Evolutionary conservation across 31 red algal genomes (phyloP).

Genomic region (Asparagopsis taxiformis): DNA sequence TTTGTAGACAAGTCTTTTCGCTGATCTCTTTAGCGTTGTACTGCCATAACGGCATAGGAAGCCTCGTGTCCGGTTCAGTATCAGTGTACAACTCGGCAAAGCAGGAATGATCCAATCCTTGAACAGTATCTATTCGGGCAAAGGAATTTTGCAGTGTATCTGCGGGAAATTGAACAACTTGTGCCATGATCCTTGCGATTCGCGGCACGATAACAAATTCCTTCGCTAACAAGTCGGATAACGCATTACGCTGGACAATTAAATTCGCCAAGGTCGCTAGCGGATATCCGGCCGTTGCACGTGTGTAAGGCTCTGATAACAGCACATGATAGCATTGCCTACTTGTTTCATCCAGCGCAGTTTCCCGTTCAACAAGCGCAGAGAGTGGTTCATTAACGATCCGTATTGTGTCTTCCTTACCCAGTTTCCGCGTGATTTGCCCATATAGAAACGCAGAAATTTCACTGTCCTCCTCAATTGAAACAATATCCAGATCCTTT

Average conservation of each 20-base stretch:
- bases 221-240: slow-evolving; percentile 10
- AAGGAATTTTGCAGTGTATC: slow-evolving; percentile 53
- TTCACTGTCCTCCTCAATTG: slow-evolving; percentile 55
- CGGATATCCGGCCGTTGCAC: slow-evolving; percentile 47
- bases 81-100: slow-evolving; percentile 29
- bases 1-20: slow-evolving; percentile 15
- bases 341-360: not conserved
- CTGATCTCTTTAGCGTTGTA: slow-evolving; percentile 18
- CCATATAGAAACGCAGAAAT: slow-evolving; percentile 51
- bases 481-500: slow-evolving; percentile 32
- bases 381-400: slow-evolving; percentile 8
- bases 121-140: slow-evolving; percentile 7
- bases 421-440: slow-evolving; percentile 30
- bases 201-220: slow-evolving; percentile 28
- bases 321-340: slow-evolving; percentile 34
- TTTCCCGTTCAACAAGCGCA: slow-evolving; percentile 14
- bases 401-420: not conserved
- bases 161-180: slow-evolving; percentile 16
- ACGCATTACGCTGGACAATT: slow-evolving; percentile 38
- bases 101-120: slow-evolving; percentile 30
- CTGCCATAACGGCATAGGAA: slow-evolving; percentile 55
- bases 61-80: not conserved
- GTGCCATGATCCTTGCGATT: slow-evolving; percentile 23
- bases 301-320: slow-evolving; percentile 47
- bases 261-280: slow-evolving; percentile 51